These are phyloP conservation scores for Athelia sp. DNA, from an alignment of 1,284 basidiomycete genomes.

Conservation along the genomic window DNA sequence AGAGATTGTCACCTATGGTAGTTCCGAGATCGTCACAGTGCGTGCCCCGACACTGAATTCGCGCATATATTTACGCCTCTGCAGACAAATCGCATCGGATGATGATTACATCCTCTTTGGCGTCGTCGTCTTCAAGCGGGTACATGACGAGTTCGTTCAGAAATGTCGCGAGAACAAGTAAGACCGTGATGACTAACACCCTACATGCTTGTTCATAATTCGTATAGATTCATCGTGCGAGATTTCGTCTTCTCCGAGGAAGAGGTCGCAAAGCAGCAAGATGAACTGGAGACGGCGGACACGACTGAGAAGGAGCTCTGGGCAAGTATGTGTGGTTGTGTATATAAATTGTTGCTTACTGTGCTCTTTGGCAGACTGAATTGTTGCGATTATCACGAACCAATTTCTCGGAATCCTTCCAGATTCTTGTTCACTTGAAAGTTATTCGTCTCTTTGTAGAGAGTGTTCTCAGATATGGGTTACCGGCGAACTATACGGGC, in stretches of 20 bases:
- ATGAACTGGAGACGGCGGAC: slow-evolving; percentile 79
- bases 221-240: slow-evolving; percentile 76
- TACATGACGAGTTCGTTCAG: slow-evolving; percentile 90
- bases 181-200: slow-evolving; percentile 10
- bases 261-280: slow-evolving; percentile 76
- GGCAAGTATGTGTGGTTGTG: slow-evolving; percentile 45
- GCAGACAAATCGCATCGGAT: slow-evolving; percentile 70
- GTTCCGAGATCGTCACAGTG: slow-evolving; percentile 93
- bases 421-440: slow-evolving; percentile 92
- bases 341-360: slow-evolving; percentile 3
- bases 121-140: slow-evolving; percentile 88
- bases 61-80: slow-evolving; percentile 7
- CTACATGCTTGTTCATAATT: slow-evolving; percentile 4
- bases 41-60: slow-evolving; percentile 22
- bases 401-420: slow-evolving; percentile 97
- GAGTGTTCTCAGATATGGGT: slow-evolving; percentile 92
- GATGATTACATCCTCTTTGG: slow-evolving; percentile 87
- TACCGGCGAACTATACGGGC: slow-evolving; percentile 89
- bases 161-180: slow-evolving; percentile 96
- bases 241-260: slow-evolving; percentile 94
- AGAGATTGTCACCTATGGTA: slow-evolving; percentile 85
- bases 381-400: slow-evolving; percentile 89
- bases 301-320: slow-evolving; percentile 96
- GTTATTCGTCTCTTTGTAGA: slow-evolving; percentile 90
- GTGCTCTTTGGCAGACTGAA: slow-evolving; percentile 64